Evolutionary conservation across 805 yeast species (phyloP).

Genomic region (Ogataea nonfermentans): DNA sequence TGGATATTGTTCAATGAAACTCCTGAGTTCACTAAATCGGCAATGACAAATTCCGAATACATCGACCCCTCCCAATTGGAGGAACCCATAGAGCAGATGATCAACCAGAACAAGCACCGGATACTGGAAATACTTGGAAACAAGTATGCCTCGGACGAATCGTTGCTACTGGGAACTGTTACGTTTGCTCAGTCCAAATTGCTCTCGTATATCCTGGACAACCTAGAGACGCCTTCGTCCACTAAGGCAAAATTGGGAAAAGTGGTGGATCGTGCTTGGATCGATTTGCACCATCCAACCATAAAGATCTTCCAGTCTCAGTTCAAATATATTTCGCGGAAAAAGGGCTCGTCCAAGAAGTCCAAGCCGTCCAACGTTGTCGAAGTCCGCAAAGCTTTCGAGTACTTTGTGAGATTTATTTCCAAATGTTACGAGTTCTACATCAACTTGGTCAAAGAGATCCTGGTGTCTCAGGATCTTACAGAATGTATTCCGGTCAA

Average conservation of each 20-base stretch:
- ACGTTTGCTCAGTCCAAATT: conserved; percentile 49
- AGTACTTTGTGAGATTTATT: conserved; percentile 47
- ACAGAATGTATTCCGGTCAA: conserved; percentile 35
- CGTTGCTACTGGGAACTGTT: conserved; percentile 48
- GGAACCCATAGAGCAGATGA: conserved; percentile 21
- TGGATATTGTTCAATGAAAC: conserved; percentile 1
- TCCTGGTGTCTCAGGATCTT: conserved; percentile 40
- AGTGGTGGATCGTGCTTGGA: conserved; percentile 56
- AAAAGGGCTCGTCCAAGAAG: conserved; percentile 20
- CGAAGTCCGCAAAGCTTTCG: conserved; percentile 56
- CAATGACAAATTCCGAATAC: conserved; percentile 9
- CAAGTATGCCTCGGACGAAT: conserved; percentile 36
- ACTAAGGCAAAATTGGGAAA: conserved; percentile 20
- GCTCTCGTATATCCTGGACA: conserved; percentile 40
- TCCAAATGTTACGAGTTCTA: conserved; percentile 51
- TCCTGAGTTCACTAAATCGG: neutral
- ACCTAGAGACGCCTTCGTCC: conserved; percentile 23
- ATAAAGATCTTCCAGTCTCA: conserved; percentile 53
- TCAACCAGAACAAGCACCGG: conserved; percentile 28
- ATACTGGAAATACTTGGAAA: conserved; percentile 32
- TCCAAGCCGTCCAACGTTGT: conserved; percentile 31
- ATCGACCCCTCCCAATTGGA: conserved; percentile 4
- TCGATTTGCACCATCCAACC: conserved; percentile 61
- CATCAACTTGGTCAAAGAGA: conserved; percentile 38
- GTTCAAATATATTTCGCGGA: conserved; percentile 25